Evolutionary conservation across 257 asterid species (phyloP), one percentile per base, ranked within the genome.

Genomic region (Eucommia ulmoides): DNA sequence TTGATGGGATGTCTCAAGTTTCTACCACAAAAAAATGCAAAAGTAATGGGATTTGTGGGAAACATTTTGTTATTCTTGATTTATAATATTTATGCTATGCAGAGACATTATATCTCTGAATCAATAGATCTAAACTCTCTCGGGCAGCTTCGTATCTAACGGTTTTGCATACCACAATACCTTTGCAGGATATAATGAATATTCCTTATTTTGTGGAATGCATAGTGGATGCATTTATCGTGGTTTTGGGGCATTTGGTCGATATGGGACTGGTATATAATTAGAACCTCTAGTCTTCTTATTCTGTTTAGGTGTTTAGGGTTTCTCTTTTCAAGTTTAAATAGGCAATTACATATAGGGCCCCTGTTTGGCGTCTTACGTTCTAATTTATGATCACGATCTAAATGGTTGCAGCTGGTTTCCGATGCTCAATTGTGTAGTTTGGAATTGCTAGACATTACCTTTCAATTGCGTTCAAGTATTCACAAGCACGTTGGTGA

Each of bases 391-490:
- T n/a, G n/a, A n/a, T n/a, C n/a, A n/a, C n/a, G n/a, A n/a, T 29
- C 23, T 62, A 24, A 45, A 45, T 77, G 56, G 33, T 59, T 55
- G 45, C 78, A 82, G 96, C 81, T 65, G 29, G 68, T 83, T 56
- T 66, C 48, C 4, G 93, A 91, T 68, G 85, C 79, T 65, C 94
- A 74, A 64, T 60, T 79, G 55, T 80, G 88, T 44, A 84, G 96
- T 44, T 68, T 72, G 71, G 75, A 69, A 68, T 72, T 91, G 50
- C 53, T 83, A 69, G 88, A 79, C 60, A 67, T 61, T 49, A 69
- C 81, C 60, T 68, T 89, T 54, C 76, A 69, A 11, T 74, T 73
- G 21, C 76, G 68, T 66, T 38, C 57, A 49, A 77, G 81, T 72
- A 70, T 78, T 64, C 56, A 56, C 67, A 58, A 58, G 66, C 66